Evolutionary conservation across 768 basidiomycete genomes (phyloP).

Genomic region (Suillus sp.): DNA sequence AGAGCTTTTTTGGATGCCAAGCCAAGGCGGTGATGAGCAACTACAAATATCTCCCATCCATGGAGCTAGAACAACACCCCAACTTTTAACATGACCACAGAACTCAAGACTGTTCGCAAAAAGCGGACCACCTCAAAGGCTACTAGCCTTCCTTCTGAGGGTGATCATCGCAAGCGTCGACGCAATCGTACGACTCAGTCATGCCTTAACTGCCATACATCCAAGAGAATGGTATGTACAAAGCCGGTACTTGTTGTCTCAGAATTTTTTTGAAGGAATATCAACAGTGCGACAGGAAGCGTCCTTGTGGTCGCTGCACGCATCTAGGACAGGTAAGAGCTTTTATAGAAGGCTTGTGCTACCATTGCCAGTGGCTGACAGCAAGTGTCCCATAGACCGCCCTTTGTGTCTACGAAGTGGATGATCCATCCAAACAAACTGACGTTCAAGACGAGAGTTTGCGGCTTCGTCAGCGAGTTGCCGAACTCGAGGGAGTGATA

Average conservation of each 20-base stretch:
- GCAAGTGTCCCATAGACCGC: slow-evolving; percentile 53
- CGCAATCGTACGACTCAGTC: slow-evolving; percentile 76
- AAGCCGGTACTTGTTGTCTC: too few relatives aligned
- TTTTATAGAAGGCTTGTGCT: slow-evolving; percentile 31
- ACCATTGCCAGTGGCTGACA: slow-evolving; percentile 15
- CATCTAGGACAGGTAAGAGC: slow-evolving; percentile 41
- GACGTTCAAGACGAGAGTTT: slow-evolving; percentile 60
- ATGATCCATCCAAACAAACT: slow-evolving; percentile 64
- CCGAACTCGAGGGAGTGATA: slow-evolving; percentile 82
- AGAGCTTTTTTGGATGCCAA: slow-evolving; percentile 24
- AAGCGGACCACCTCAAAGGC: slow-evolving; percentile 31
- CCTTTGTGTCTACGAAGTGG: slow-evolving; percentile 82
- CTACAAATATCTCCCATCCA: slow-evolving; percentile 32
- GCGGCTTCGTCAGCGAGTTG: slow-evolving; percentile 70
- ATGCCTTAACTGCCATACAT: slow-evolving; percentile 72
- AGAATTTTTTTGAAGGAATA: background rate
- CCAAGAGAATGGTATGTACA: slow-evolving; percentile 65
- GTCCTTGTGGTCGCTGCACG: slow-evolving; percentile 49
- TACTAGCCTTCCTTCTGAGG: slow-evolving; percentile 38
- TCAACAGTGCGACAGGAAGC: slow-evolving; percentile 48
- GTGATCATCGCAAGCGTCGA: slow-evolving; percentile 61
- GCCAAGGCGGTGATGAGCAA: slow-evolving; percentile 9
- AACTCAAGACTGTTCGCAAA: slow-evolving; percentile 29
- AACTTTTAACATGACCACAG: slow-evolving; percentile 31
- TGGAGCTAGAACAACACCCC: background rate